Conservation (phyloP, 2,329 filamentous ascomycete genomes). For the Zymoseptoria brevis region DNA sequence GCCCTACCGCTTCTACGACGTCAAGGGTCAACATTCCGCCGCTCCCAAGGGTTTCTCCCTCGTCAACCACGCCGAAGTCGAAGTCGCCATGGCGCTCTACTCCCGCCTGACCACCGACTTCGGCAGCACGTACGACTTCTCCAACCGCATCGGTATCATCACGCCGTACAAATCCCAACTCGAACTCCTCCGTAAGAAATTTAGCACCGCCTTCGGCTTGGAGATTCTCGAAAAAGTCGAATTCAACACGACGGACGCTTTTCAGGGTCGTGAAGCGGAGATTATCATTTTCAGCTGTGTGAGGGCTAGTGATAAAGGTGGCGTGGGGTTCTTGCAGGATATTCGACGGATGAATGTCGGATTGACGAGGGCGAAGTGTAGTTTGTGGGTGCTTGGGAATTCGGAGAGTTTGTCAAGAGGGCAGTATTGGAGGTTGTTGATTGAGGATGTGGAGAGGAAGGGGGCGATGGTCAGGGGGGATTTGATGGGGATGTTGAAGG, state of each 20-base stretch:
- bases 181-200: conserved; percentile 67
- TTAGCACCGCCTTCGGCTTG: conserved; percentile 64
- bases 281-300: conserved; percentile 99
- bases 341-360: conserved; percentile 99
- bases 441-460: conserved; percentile 69
- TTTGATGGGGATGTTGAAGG: conserved; percentile 46
- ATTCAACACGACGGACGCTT: conserved; percentile 98
- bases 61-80: conserved; percentile 79
- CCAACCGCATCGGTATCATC: conserved; percentile 88
- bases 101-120: conserved; percentile 68
- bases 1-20: conserved; percentile 95
- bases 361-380: conserved; percentile 91
- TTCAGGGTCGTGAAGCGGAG: conserved; percentile 92
- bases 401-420: conserved; percentile 82
- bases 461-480: conserved; percentile 69
- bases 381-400: conserved; percentile 92
- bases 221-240: conserved; percentile 72
- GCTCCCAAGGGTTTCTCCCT: conserved; percentile 81
- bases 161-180: conserved; percentile 96
- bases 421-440: conserved; percentile 81
- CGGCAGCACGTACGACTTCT: conserved; percentile 36
- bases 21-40: conserved; percentile 75
- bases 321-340: conserved; percentile 96
- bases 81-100: conserved; percentile 79
- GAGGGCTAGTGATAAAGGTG: conserved; percentile 80